Base-by-base conservation (phyloP, 352 stramenopile species). In the Globisporangium takayamanum region DNA sequence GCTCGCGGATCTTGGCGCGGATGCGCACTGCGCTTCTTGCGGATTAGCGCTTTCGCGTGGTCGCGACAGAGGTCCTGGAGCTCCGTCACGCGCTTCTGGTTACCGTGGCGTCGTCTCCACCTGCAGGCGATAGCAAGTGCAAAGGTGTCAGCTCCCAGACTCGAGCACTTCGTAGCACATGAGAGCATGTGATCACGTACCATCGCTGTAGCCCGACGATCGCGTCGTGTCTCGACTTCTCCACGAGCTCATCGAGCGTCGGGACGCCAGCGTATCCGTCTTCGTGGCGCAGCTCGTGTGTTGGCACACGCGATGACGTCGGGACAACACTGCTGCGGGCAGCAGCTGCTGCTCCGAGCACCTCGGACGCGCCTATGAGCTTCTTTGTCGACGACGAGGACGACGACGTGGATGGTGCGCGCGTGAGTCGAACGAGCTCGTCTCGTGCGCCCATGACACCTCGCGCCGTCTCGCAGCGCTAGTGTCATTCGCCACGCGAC, bases 1-100 rank as follows among this genome's bases (percentile, higher is more conserved):
- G 72, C 18, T 78, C 73, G 39, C 66, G 74, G 44, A 86, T 66
- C 53, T 82, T 82, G 53, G 63, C 60, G 37, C 71, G 69, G 26
- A 80, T 69, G 50, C 69, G 57, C 42, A 22, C 64, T 61, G 20
- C 73, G 73, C 50, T 70, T 69, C 25, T 52, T 63, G 10, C 51
- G 52, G 11, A 78, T 67, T 4, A 78, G 57, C 7, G 53, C 41
- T n/a, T 71, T 36, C 10, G 69, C 72, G 52, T 80, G 64, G 14
- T 26, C n/a, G 20, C 62, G 67, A 14, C 62, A 60, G 25, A 73
- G 55, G 46, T 70, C 69, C 37, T 70, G 68, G 39, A 80, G 60
- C 41, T 70, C 58, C 49, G 53, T 62, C 39, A 74, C 53, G 28
- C 67, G 62, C 53, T 74, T 64, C n/a, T 73, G 63, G 50, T 71